These are phyloP conservation scores for Beauveria varroae DNA, from an alignment of 2,329 filamentous ascomycete genomes.

Conservation along the genomic window DNA sequence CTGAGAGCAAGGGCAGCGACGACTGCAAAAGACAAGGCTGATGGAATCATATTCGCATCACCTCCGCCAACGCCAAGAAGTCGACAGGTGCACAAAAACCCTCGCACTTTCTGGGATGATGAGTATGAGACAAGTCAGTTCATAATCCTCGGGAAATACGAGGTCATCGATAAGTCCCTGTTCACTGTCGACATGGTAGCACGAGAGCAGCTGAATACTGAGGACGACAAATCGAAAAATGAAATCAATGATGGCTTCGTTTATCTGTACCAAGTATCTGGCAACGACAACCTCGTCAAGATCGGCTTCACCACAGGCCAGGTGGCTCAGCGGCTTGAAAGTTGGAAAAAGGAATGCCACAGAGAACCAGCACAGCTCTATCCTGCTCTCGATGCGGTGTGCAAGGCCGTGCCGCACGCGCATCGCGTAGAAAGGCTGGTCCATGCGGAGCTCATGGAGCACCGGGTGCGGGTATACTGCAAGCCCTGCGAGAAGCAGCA, in stretches of 20 bases:
- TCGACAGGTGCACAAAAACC: no score
- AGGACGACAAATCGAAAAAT: conserved; percentile 21
- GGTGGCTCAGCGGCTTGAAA: background rate
- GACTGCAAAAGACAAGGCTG: background rate
- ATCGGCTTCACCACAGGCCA: conserved; percentile 1
- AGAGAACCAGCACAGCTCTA: background rate
- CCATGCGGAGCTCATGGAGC: conserved; percentile 9
- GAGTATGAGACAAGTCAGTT: background rate
- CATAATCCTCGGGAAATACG: background rate
- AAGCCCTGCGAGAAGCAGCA: conserved; percentile 6
- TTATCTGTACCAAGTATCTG: conserved; percentile 6
- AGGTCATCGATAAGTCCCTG: background rate
- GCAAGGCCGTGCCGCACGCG: background rate
- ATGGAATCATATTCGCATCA: background rate
- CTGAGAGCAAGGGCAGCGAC: background rate
- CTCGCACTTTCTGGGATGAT: background rate
- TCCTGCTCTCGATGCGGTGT: background rate
- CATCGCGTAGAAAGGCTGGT: conserved; percentile 5
- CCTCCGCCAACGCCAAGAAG: background rate
- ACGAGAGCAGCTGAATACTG: conserved; percentile 6
- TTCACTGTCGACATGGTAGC: background rate
- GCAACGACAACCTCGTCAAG: conserved; percentile 5
- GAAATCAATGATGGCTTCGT: conserved; percentile 26
- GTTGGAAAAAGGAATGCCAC: conserved; percentile 7
- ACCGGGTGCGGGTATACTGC: conserved; percentile 1